Percentiles rank a stretch among this genome's conserved stretches.
Evolutionary conservation across 148 eudicot genomes (phyloP).

Genomic region (Camellia lanceoleosa): DNA sequence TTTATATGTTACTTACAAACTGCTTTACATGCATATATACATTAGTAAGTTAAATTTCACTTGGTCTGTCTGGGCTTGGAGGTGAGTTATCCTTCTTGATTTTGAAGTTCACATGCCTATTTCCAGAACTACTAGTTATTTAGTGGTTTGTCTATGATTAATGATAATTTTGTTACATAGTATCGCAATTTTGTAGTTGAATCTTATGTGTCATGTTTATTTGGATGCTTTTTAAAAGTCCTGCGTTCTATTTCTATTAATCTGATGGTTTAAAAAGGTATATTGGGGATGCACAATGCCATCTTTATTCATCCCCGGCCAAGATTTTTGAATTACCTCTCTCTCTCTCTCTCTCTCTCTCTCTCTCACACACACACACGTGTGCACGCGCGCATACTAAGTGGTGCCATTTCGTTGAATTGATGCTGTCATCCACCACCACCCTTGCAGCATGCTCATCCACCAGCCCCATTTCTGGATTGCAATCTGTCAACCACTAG

Average conservation of each 20-base stretch:
- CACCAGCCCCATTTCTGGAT: not conserved
- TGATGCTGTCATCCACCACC: not conserved
- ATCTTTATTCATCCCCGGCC: not conserved
- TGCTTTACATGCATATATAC: not conserved
- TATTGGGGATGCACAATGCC: not conserved
- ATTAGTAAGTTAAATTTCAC: not conserved
- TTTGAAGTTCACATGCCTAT: not conserved
- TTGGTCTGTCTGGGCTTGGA: not conserved
- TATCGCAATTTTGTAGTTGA: no score
- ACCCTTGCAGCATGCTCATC: not conserved
- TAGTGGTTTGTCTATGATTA: not conserved
- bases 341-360: not conserved
- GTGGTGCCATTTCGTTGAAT: not conserved
- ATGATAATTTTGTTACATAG: not conserved
- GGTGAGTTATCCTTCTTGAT: not conserved
- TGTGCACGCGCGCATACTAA: no score
- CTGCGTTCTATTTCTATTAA: not conserved
- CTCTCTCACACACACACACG: not conserved
- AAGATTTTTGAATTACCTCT: not conserved
- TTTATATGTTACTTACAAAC: not conserved
- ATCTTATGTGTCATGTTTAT: not conserved
- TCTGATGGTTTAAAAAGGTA: not conserved
- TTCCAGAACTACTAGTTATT: not conserved
- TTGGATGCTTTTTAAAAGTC: not conserved
- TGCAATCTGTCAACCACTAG: not conserved